phyloP scores from a whole-genome alignment of 495 filamentous ascomycete species.

The Tuber microsphaerosporum region DNA sequence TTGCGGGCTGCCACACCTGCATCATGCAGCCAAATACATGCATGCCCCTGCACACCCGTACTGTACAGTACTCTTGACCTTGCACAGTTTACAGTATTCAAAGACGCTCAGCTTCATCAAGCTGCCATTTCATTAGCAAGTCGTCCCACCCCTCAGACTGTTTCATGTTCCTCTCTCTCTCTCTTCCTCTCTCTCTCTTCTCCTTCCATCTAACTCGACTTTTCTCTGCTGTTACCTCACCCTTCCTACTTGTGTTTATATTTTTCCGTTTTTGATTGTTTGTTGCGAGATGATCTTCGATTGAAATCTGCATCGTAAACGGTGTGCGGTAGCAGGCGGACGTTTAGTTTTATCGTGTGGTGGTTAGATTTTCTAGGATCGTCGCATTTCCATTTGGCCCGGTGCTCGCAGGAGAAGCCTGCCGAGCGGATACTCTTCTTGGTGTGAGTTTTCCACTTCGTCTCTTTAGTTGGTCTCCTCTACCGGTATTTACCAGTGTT shows the following conservation, averaged over 20 bases:
- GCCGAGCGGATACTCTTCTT: constrained; percentile 13
- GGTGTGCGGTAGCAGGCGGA: constrained; percentile 9
- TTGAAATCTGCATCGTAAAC: constrained; percentile 7
- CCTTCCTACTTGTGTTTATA: not conserved
- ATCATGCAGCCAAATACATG: constrained; percentile 14
- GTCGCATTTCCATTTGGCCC: constrained; percentile 25
- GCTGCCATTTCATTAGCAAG: constrained; percentile 1
- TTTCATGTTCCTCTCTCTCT: not conserved
- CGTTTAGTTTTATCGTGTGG: constrained; percentile 9
- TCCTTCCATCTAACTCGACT: constrained; percentile 3
- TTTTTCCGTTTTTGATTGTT: not conserved
- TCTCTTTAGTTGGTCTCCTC: constrained; percentile 9
- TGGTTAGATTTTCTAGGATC: constrained; percentile 18
- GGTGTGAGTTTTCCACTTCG: constrained; percentile 15
- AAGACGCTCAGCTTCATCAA: not conserved
- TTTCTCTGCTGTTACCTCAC: not conserved
- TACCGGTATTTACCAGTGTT: constrained; percentile 7
- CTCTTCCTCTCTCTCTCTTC: not conserved
- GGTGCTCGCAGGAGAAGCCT: constrained; percentile 23
- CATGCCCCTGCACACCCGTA: constrained; percentile 24
- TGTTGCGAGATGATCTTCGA: constrained; percentile 8
- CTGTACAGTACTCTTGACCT: constrained; percentile 16
- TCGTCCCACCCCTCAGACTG: not conserved
- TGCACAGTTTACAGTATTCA: constrained; percentile 1
- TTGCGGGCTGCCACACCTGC: constrained; percentile 12